phyloP scores from a whole-genome alignment of 306 rosid species.

The Rosa chinensis region DNA sequence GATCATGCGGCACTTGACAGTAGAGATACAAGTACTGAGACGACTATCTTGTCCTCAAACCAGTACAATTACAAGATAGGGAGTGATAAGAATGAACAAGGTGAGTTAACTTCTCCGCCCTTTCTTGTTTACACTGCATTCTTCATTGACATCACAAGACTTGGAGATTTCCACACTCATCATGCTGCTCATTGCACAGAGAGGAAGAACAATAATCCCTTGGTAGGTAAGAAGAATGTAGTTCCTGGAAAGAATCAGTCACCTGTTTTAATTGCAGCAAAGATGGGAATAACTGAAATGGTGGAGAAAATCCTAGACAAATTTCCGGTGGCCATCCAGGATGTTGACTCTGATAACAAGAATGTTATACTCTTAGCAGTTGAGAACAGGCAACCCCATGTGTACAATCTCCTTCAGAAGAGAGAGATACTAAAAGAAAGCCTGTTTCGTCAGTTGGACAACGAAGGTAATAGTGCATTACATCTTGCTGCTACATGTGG shows the following conservation, averaged over 20 bases:
- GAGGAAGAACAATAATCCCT: neutral
- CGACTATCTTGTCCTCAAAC: neutral
- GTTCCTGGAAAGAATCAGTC: slow-evolving; percentile 27
- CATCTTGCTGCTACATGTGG: slow-evolving; percentile 60
- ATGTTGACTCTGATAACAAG: slow-evolving; percentile 40
- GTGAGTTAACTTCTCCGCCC: neutral
- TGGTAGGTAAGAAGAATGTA: neutral
- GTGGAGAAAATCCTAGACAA: slow-evolving; percentile 39
- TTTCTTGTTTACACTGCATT: neutral
- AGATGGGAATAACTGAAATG: slow-evolving; percentile 58
- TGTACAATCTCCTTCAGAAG: slow-evolving; percentile 33
- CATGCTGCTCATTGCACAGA: neutral
- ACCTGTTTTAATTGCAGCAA: slow-evolving; percentile 53
- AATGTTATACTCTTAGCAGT: slow-evolving; percentile 56
- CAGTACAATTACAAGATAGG: neutral
- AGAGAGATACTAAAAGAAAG: slow-evolving; percentile 24
- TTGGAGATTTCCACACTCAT: neutral
- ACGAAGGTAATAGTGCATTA: slow-evolving; percentile 53
- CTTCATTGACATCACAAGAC: neutral
- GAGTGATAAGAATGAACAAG: neutral
- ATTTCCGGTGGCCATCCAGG: slow-evolving; percentile 59
- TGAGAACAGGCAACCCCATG: slow-evolving; percentile 62
- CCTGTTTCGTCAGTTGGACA: slow-evolving; percentile 43
- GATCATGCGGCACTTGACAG: neutral
- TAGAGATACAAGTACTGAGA: neutral